Conservation (phyloP, 2,329 filamentous ascomycete genomes). For the Biscogniauxia sp. region DNA sequence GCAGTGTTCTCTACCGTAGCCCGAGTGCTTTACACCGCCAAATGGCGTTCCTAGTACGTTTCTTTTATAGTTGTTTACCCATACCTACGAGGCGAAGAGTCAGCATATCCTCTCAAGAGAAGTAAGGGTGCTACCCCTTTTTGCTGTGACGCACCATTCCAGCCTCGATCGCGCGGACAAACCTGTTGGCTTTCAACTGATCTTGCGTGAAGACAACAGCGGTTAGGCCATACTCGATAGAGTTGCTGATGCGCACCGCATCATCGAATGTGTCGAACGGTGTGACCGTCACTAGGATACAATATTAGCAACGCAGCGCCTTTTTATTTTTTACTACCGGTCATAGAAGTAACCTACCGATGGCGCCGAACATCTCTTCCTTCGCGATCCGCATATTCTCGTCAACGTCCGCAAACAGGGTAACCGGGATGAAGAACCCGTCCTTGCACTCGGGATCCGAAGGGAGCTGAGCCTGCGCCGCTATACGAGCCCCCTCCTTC, state of each 20-base stretch:
- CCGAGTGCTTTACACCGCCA: slow-evolving; percentile 21
- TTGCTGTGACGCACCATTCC: slow-evolving; percentile 38
- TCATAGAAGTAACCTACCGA: slow-evolving; percentile 28
- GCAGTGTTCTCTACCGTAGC: slow-evolving; percentile 19
- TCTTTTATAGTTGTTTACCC: slow-evolving; percentile 43
- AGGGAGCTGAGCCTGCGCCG: slow-evolving; percentile 56
- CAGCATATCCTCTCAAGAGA: not conserved
- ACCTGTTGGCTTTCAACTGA: slow-evolving; percentile 43
- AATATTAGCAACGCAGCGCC: slow-evolving; percentile 70
- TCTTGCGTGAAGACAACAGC: slow-evolving; percentile 58
- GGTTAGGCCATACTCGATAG: slow-evolving; percentile 57
- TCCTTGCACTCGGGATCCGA: slow-evolving; percentile 62
- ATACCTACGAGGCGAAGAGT: slow-evolving; percentile 25
- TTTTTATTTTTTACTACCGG: slow-evolving; percentile 58
- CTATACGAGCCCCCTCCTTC: slow-evolving; percentile 55
- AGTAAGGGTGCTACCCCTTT: not conserved
- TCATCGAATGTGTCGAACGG: slow-evolving; percentile 37
- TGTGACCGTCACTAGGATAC: slow-evolving; percentile 53
- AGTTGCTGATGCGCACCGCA: slow-evolving; percentile 36
- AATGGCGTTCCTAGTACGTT: slow-evolving; percentile 19
- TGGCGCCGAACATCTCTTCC: slow-evolving; percentile 78
- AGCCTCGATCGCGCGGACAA: slow-evolving; percentile 54
- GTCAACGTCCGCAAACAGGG: slow-evolving; percentile 78
- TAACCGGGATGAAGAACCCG: slow-evolving; percentile 85
- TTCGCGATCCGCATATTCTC: slow-evolving; percentile 84